These are phyloP conservation scores for Diaporthe nobilis DNA, from an alignment of 2,329 filamentous ascomycete species.

Conservation along the genomic window DNA sequence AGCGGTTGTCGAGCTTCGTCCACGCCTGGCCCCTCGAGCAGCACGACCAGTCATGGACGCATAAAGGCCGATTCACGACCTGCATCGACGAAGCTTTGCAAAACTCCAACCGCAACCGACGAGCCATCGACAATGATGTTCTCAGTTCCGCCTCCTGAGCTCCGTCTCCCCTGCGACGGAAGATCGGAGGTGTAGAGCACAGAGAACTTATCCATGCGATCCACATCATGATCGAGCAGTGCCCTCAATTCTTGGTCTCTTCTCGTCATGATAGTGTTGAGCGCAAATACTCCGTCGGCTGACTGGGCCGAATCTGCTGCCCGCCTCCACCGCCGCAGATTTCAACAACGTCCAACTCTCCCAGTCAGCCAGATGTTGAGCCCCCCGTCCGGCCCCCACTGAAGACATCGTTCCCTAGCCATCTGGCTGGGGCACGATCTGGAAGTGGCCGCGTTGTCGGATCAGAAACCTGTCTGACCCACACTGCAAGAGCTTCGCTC, in stretches of 20 bases:
- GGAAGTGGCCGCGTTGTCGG: slow-evolving; percentile 37
- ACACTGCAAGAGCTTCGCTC: slow-evolving; percentile 10
- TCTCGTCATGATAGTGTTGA: slow-evolving; percentile 29
- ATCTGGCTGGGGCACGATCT: neutral
- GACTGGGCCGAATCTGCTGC: slow-evolving; percentile 11
- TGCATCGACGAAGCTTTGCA: neutral
- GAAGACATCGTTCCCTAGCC: neutral
- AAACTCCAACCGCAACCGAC: slow-evolving; percentile 9
- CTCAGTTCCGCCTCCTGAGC: slow-evolving; percentile 35
- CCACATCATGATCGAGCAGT: slow-evolving; percentile 14
- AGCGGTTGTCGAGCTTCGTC: neutral
- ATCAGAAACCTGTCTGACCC: slow-evolving; percentile 32
- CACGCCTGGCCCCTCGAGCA: neutral
- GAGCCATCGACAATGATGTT: slow-evolving; percentile 19
- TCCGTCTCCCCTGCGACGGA: slow-evolving; percentile 33
- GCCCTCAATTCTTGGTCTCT: neutral
- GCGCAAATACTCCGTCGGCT: slow-evolving; percentile 36
- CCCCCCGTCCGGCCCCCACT: slow-evolving; percentile 37
- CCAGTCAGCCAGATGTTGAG: slow-evolving; percentile 37
- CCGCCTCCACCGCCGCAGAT: neutral
- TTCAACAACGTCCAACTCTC: neutral
- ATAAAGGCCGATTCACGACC: neutral
- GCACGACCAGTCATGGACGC: neutral
- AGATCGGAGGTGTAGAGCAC: slow-evolving; percentile 34
- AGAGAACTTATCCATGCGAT: slow-evolving; percentile 28